These are phyloP conservation scores for Exophiala xenobiotica DNA, from an alignment of 2,329 filamentous ascomycete genomes.

Conservation along the genomic window DNA sequence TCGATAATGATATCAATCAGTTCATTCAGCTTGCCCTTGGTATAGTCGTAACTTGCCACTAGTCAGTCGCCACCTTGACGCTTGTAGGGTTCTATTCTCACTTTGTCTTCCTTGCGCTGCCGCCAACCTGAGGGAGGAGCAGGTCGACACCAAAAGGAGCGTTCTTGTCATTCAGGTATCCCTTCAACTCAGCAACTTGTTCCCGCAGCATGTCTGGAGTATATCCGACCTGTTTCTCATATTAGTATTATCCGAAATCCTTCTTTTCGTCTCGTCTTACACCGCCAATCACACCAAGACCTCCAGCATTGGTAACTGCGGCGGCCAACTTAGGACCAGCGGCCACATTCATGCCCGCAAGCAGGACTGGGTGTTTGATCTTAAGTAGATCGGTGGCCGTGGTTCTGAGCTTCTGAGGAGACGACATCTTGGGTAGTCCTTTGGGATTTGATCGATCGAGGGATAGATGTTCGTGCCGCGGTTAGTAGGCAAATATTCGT, in stretches of 20 bases:
- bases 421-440: constrained; percentile 27
- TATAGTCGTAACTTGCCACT: constrained; percentile 89
- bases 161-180: constrained; percentile 81
- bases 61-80: constrained; percentile 3
- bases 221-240: constrained; percentile 58
- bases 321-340: constrained; percentile 94
- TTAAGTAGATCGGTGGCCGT: constrained; percentile 92
- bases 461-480: no score
- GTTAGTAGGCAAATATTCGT: no score
- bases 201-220: constrained; percentile 96
- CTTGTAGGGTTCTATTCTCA: constrained; percentile 40
- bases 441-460: background rate
- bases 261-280: constrained; percentile 43
- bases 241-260: constrained; percentile 6
- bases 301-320: constrained; percentile 94
- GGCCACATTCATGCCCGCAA: constrained; percentile 99
- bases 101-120: constrained; percentile 93
- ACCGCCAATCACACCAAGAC: constrained; percentile 93
- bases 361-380: constrained; percentile 93
- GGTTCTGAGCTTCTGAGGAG: constrained; percentile 80
- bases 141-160: constrained; percentile 94
- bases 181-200: constrained; percentile 93
- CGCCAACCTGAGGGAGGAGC: constrained; percentile 89
- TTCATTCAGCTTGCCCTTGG: constrained; percentile 94
- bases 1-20: constrained; percentile 91